phyloP scores from a whole-genome alignment of 306 rosid species.

The Dryas octopetala region DNA sequence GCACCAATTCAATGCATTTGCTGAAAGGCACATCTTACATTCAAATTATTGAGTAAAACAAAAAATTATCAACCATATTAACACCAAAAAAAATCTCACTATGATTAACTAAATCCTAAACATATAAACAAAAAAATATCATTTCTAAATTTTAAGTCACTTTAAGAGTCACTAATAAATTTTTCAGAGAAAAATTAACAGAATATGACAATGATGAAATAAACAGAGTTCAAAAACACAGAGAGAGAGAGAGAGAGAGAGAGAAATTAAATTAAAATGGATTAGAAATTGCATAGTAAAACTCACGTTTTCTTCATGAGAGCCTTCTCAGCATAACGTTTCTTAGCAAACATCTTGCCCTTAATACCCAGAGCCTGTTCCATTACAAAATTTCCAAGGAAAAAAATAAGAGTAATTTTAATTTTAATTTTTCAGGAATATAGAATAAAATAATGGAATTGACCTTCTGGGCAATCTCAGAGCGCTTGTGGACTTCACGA shows the following conservation, averaged over 20 bases:
- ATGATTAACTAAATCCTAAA: not conserved
- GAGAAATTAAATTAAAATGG: not conserved
- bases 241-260: too few relatives aligned
- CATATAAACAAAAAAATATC: too few relatives aligned
- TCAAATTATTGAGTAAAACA: not conserved
- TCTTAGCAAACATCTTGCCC: conserved; percentile 84
- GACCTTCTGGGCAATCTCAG: conserved; percentile 82
- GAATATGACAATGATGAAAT: not conserved
- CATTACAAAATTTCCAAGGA: conserved; percentile 5
- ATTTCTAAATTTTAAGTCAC: too few relatives aligned
- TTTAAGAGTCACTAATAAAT: not conserved
- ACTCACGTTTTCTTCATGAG: conserved; percentile 89
- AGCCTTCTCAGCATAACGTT: conserved; percentile 82
- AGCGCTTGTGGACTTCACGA: conserved; percentile 78
- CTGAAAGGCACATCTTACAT: not conserved
- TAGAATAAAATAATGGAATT: not conserved
- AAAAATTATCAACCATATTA: not conserved
- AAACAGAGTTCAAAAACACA: too few relatives aligned
- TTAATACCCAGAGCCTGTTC: conserved; percentile 75
- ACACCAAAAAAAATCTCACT: not conserved
- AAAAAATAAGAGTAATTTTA: not conserved
- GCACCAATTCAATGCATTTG: not conserved
- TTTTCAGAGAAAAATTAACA: not conserved
- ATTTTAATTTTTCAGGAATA: not conserved
- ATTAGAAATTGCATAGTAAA: not conserved